phyloP scores from a whole-genome alignment of 2,329 filamentous ascomycete genomes.

The Aspergillus aculeatus region DNA sequence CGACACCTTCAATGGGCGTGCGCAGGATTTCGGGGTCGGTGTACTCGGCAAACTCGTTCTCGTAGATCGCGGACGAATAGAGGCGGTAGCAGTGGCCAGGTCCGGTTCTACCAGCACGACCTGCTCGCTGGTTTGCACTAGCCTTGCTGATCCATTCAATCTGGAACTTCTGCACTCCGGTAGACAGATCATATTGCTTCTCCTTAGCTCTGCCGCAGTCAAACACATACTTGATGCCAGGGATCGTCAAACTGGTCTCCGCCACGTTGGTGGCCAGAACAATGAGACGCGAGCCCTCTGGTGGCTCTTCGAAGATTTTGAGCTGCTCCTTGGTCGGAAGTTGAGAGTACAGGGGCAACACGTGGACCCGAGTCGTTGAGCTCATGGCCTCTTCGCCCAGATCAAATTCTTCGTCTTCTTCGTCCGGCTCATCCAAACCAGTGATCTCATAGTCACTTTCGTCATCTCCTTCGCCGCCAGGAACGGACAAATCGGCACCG shows the following conservation, averaged over 20 bases:
- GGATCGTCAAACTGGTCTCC: constrained; percentile 95
- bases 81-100: constrained; percentile 94
- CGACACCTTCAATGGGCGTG: constrained; percentile 88
- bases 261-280: constrained; percentile 95
- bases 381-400: constrained; percentile 60
- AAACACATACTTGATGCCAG: constrained; percentile 91
- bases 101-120: constrained; percentile 91
- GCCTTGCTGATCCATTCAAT: constrained; percentile 98
- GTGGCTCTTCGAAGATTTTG: constrained; percentile 80
- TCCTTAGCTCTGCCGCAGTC: constrained; percentile 92
- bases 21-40: constrained; percentile 84
- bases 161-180: constrained; percentile 92
- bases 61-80: constrained; percentile 92
- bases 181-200: constrained; percentile 80
- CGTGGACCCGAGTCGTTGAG: constrained; percentile 70
- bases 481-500: constrained; percentile 46
- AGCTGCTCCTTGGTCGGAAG: constrained; percentile 88
- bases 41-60: constrained; percentile 79
- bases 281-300: constrained; percentile 78
- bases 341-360: constrained; percentile 91
- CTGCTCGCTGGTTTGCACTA: constrained; percentile 84
- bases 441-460: constrained; percentile 61
- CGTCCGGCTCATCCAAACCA: constrained; percentile 57
- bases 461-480: constrained; percentile 54
- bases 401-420: constrained; percentile 67